phyloP scores from a whole-genome alignment of 768 basidiomycete genomes.

The Suillus subaureus region DNA sequence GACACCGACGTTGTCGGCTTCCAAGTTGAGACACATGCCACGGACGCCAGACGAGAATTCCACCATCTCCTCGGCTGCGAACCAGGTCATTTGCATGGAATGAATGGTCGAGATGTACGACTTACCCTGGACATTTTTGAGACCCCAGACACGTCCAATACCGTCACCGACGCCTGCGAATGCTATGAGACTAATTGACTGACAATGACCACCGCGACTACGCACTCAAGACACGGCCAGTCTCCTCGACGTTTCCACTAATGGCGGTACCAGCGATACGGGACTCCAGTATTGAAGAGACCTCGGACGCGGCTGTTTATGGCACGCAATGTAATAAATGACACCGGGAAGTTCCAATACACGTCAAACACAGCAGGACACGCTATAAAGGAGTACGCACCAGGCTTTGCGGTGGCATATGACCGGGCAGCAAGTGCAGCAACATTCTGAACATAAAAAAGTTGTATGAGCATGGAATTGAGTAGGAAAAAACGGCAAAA shows the following conservation, averaged over 20 bases:
- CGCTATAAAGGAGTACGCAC: conserved; percentile 49
- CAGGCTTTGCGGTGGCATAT: conserved; percentile 98
- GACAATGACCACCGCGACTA: conserved; percentile 19
- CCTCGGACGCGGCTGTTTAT: conserved; percentile 91
- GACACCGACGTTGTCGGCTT: conserved; percentile 99
- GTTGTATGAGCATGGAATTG: conserved; percentile 11
- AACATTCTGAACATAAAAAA: conserved; percentile 33
- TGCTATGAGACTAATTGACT: conserved; percentile 13
- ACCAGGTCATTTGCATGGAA: not conserved
- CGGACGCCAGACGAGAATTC: conserved; percentile 99
- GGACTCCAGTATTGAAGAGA: conserved; percentile 98
- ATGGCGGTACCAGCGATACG: conserved; percentile 93
- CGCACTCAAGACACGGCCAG: conserved; percentile 97
- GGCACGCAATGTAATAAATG: conserved; percentile 34
- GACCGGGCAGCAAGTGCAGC: conserved; percentile 66
- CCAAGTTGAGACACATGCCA: conserved; percentile 99
- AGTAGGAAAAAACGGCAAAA: conserved; percentile 19
- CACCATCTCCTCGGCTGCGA: conserved; percentile 98
- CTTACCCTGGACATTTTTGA: conserved; percentile 95
- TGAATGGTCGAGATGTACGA: conserved; percentile 10
- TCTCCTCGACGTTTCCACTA: conserved; percentile 97
- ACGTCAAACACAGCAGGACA: conserved; percentile 18
- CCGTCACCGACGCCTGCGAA: conserved; percentile 94
- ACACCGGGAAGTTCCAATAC: conserved; percentile 13
- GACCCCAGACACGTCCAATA: conserved; percentile 99